Base-by-base conservation (phyloP, 306 rosid genomes). In the Cicer judaicum region DNA sequence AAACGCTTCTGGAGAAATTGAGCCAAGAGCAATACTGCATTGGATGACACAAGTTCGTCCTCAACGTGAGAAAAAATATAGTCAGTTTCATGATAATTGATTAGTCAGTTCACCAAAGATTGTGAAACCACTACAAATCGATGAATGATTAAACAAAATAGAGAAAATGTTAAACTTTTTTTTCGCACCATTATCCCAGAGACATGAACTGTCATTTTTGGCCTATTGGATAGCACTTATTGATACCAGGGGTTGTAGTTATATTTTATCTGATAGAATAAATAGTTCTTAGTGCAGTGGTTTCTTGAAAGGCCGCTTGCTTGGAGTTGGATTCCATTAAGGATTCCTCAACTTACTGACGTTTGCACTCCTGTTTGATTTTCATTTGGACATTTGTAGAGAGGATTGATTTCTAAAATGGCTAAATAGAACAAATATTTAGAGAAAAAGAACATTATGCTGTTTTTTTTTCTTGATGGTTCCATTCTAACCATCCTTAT, bases 401-500 rank as follows among this genome's bases (percentile, higher is more conserved):
- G 34, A 24, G 34, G 34, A 24, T 24, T 60, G 46, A 61, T 61
- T 61, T 61, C 12, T 36, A 61, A 36, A 61, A 61, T 36, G 44
- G 44, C 67, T 2, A 13, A 38, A 38, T 14, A n/a, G 21, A 61
- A 38, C 46, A 61, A 38, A 13, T 1, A 61, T 61, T n/a, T 61
- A 59, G 42, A 24, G 3, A 24, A 24, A 21, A 21, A 21, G 1
- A 21, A 21, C 24, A 21, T 21, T 21, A 21, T 21, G 2, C 34
- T 24, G 34, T 24, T 24, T 24, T 24, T 24, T 24, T 24, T 24
- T 24, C 36, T 29, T 29, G 86, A 43, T 74, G 81, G 52, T 80
- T 78, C 96, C 96, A 92, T 68, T 90, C 92, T 14, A 83, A 81
- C 96, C 98, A 92, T 6, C 96, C 98, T n/a, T 42, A 34, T 1